Evolutionary conservation across 2,329 filamentous ascomycete genomes (phyloP).

Genomic region (Alternaria burnsii): DNA sequence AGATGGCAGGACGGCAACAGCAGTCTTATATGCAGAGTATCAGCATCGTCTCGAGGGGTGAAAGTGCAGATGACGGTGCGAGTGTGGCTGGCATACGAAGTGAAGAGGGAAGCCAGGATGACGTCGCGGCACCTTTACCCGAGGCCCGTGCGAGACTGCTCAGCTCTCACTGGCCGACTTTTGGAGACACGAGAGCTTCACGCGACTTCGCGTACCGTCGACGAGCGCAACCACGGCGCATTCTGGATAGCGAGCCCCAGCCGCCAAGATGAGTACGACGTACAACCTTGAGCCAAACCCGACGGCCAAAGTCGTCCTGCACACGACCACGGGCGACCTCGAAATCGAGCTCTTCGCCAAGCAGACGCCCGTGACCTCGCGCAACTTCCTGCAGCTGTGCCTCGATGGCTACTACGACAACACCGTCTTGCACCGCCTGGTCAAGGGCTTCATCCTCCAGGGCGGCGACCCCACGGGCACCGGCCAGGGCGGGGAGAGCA

Average conservation of each 20-base stretch:
- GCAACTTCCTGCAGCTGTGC: conserved; percentile 95
- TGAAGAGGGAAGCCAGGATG: conserved; percentile 15
- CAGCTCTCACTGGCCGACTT: conserved; percentile 13
- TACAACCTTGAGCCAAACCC: conserved; percentile 96
- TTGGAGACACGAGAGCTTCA: conserved; percentile 4
- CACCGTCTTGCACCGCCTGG: conserved; percentile 92
- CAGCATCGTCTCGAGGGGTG: conserved; percentile 22
- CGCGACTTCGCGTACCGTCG: conserved; percentile 10
- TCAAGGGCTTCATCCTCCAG: conserved; percentile 91
- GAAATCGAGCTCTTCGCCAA: conserved; percentile 94
- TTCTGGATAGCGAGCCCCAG: neutral
- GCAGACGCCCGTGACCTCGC: conserved; percentile 87
- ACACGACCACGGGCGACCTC: conserved; percentile 89
- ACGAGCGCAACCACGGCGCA: conserved; percentile 1
- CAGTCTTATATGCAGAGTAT: conserved; percentile 21
- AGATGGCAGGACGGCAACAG: neutral
- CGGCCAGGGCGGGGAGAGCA: conserved; percentile 88
- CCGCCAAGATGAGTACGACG: conserved; percentile 75
- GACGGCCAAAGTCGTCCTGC: conserved; percentile 88
- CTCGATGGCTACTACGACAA: conserved; percentile 95
- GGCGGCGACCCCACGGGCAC: conserved; percentile 95
- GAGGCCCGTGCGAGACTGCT: conserved; percentile 17
- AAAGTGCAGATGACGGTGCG: conserved; percentile 12
- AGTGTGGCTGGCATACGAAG: conserved; percentile 12
- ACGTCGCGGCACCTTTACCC: conserved; percentile 12